Evolutionary conservation across 306 rosid species (phyloP).

Genomic region (Sicyos baderoa): DNA sequence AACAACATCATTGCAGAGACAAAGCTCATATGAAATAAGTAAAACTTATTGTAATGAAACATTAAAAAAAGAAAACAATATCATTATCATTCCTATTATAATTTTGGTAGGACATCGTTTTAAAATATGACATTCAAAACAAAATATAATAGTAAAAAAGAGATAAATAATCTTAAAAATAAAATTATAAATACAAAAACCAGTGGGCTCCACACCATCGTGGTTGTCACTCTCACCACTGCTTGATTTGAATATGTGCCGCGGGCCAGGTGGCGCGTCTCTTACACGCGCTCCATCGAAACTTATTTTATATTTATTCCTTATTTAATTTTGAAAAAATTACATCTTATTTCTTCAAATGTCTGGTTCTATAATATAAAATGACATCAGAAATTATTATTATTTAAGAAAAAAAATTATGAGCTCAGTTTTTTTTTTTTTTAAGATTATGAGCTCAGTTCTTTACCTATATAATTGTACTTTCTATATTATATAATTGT

Average conservation of each 20-base stretch:
- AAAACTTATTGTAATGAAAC: background rate
- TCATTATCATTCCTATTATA: background rate
- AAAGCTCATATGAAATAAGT: background rate
- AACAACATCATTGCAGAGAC: slow-evolving; percentile 14
- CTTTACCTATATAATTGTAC: too few species aligned
- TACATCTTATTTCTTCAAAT: too few species aligned
- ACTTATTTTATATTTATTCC: too few species aligned
- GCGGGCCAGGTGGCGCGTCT: slow-evolving; percentile 15
- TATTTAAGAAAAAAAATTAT: too few species aligned
- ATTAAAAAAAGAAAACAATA: background rate
- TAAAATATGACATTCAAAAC: background rate
- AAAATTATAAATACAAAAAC: too few species aligned
- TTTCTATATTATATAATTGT: too few species aligned
- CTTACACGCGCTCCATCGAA: background rate
- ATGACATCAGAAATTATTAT: too few species aligned
- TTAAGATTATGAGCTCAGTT: too few species aligned
- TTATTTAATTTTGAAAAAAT: too few species aligned
- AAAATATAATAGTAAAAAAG: background rate
- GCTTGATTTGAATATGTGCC: slow-evolving; percentile 15
- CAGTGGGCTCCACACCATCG: background rate
- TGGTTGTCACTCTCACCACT: slow-evolving; percentile 18
- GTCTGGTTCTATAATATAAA: too few species aligned
- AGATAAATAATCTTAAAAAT: slow-evolving; percentile 12
- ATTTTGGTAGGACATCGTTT: slow-evolving; percentile 16
- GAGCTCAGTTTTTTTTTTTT: too few species aligned